Conservation (phyloP, 768 basidiomycete species). For the Mycena olivaceomarginata region DNA sequence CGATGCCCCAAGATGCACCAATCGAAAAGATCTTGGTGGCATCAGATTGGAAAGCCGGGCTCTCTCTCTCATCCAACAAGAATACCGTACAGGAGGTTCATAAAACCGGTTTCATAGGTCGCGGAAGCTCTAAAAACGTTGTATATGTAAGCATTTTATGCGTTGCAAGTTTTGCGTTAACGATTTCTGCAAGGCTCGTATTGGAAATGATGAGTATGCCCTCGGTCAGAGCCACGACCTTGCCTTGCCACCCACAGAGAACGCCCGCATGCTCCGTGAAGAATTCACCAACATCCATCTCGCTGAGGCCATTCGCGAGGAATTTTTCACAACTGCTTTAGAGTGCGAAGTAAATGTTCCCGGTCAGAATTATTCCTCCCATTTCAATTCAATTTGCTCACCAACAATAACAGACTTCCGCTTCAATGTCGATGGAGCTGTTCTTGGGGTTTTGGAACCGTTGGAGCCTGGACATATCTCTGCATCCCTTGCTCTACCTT, state of each 20-base stretch:
- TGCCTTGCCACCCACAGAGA: background rate
- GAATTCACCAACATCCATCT: conserved; percentile 40
- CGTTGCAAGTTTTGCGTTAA: too few relatives aligned
- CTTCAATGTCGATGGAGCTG: conserved; percentile 40
- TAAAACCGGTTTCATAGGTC: conserved; percentile 39
- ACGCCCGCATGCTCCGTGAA: conserved; percentile 18
- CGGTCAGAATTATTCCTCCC: background rate
- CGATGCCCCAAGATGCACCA: background rate
- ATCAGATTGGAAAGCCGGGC: conserved; percentile 26
- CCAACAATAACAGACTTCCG: conserved; percentile 34
- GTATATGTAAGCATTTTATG: conserved; percentile 42
- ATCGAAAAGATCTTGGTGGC: conserved; percentile 20
- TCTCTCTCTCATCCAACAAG: background rate
- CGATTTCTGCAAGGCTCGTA: conserved; percentile 36
- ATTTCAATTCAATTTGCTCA: background rate
- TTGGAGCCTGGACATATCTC: conserved; percentile 20
- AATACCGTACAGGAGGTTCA: background rate
- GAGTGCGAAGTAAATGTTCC: background rate
- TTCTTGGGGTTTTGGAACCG: conserved; percentile 36
- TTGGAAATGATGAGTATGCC: conserved; percentile 43
- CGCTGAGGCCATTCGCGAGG: conserved; percentile 36
- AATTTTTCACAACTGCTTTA: conserved; percentile 21
- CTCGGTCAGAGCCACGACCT: conserved; percentile 38
- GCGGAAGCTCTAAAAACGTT: conserved; percentile 38
- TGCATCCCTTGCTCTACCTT: conserved; percentile 11